Conservation (phyloP, 2,329 filamentous ascomycete species). For the Aspergillus persii region DNA sequence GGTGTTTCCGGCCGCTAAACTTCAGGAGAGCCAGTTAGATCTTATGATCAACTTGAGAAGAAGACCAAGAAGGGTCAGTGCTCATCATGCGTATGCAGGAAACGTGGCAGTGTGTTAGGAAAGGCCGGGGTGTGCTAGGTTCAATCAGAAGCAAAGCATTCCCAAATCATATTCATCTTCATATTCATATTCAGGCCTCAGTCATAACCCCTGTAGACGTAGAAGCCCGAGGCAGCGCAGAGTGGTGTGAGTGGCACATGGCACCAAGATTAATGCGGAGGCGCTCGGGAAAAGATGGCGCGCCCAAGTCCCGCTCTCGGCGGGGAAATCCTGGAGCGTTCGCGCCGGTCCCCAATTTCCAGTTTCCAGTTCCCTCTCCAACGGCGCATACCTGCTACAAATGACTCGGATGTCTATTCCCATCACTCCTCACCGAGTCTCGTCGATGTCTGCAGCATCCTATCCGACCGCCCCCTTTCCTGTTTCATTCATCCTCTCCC, state of each 20-base stretch:
- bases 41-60: not conserved
- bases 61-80: not conserved
- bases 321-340: slow-evolving; percentile 18
- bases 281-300: slow-evolving; percentile 19
- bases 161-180: no score
- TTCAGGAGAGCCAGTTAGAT: not conserved
- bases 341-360: slow-evolving; percentile 12
- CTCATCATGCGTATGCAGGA: not conserved
- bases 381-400: slow-evolving; percentile 12
- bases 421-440: not conserved
- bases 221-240: not conserved
- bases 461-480: slow-evolving; percentile 20
- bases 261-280: slow-evolving; percentile 18
- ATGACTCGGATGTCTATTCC: not conserved
- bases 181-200: no score
- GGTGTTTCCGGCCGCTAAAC: not conserved
- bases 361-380: not conserved
- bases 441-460: slow-evolving; percentile 29
- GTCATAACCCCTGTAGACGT: no score
- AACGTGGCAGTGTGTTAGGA: not conserved
- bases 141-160: not conserved
- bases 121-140: not conserved
- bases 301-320: slow-evolving; percentile 17
- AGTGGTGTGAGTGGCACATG: not conserved
- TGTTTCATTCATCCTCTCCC: slow-evolving; percentile 16